A percentile compares a stretch with the other conserved stretches of the same genome.
phyloP scores from a whole-genome alignment of 139 green algal genomes.

The Zygnema circumcarinatum region DNA sequence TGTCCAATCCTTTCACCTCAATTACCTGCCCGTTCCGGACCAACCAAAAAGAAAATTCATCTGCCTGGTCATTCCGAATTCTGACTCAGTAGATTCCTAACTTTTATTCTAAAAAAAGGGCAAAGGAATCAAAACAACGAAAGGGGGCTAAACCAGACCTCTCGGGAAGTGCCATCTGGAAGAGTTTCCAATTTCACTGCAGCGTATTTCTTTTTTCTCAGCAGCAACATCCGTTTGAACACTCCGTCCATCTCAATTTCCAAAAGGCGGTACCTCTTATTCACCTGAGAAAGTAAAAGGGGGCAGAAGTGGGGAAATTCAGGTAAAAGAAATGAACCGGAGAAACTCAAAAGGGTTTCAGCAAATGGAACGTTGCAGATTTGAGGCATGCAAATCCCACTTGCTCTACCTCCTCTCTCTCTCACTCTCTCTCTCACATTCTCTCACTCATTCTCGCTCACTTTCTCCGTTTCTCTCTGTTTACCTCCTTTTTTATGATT shows the following conservation, averaged over 20 bases:
- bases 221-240: slow-evolving; percentile 94
- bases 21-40: slow-evolving; percentile 67
- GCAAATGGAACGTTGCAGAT: not conserved
- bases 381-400: not conserved
- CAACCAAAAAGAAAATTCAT: not conserved
- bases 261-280: slow-evolving; percentile 84
- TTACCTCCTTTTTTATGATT: slow-evolving; percentile 75
- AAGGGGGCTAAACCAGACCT: not conserved
- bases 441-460: not conserved
- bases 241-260: slow-evolving; percentile 97
- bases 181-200: slow-evolving; percentile 71
- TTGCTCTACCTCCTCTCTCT: not conserved
- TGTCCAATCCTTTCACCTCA: slow-evolving; percentile 97
- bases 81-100: too few species aligned
- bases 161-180: not conserved
- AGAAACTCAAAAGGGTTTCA: not conserved
- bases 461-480: not conserved
- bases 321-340: slow-evolving; percentile 6
- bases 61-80: not conserved
- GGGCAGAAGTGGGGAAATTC: not conserved
- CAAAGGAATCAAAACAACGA: not conserved
- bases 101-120: not conserved
- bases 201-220: slow-evolving; percentile 99
- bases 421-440: not conserved
- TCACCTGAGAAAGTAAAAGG: slow-evolving; percentile 38